Evolutionary conservation across 2,329 filamentous ascomycete species (phyloP).

Genomic region (Colletotrichum chrysophilum): DNA sequence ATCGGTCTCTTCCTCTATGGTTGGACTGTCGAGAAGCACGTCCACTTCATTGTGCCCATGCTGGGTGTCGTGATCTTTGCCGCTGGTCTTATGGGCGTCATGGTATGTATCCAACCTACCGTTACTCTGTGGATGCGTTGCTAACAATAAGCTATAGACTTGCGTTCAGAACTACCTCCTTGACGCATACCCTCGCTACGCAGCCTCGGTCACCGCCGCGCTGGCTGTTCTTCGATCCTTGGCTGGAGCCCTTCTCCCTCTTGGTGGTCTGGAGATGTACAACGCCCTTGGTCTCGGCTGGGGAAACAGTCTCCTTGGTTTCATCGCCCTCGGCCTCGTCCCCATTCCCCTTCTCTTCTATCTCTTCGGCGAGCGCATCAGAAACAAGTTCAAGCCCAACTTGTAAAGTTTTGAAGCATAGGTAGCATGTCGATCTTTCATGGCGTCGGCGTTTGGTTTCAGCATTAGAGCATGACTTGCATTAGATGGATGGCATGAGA

Average conservation of each 20-base stretch:
- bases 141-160: constrained; percentile 27
- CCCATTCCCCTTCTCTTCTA: constrained; percentile 43
- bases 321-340: constrained; percentile 39
- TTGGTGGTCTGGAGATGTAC: constrained; percentile 44
- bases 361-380: constrained; percentile 40
- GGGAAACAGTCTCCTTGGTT: constrained; percentile 46
- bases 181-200: constrained; percentile 50
- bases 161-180: constrained; percentile 67
- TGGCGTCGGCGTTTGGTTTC: neutral
- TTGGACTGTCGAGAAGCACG: constrained; percentile 58
- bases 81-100: constrained; percentile 41
- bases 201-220: constrained; percentile 45
- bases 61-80: constrained; percentile 49
- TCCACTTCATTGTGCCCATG: constrained; percentile 61
- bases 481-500: neutral
- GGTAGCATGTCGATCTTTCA: neutral
- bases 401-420: neutral
- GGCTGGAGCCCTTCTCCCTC: constrained; percentile 41
- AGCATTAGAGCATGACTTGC: neutral
- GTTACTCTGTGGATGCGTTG: too few species aligned
- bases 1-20: constrained; percentile 65
- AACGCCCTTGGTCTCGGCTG: constrained; percentile 43
- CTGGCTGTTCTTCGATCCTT: constrained; percentile 41
- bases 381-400: constrained; percentile 25
- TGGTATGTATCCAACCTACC: constrained; percentile 16